Evolutionary conservation across 2,329 filamentous ascomycete genomes (phyloP).

Genomic region (Monosporascus ibericus): DNA sequence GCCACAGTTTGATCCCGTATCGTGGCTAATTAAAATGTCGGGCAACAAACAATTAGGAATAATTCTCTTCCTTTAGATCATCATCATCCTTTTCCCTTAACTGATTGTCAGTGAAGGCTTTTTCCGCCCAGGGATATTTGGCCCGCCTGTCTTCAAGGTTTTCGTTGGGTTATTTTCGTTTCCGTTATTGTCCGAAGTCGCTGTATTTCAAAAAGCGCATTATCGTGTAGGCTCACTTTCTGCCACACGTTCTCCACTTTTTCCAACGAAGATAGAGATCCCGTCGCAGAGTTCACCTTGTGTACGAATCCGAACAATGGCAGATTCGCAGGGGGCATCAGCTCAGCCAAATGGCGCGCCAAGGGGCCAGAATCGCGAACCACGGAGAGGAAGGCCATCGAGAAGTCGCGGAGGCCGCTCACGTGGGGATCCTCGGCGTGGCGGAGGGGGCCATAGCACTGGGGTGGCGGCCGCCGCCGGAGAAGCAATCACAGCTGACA

Average conservation of each 20-base stretch:
- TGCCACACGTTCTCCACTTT: background rate
- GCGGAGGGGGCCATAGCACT: conserved; percentile 2
- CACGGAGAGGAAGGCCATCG: conserved; percentile 13
- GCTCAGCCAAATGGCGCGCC: conserved; percentile 2
- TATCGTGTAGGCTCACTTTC: background rate
- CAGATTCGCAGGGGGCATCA: conserved; percentile 5
- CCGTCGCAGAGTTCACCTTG: background rate
- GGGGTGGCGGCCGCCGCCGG: background rate
- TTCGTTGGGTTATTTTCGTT: conserved; percentile 11
- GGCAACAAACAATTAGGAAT: too few species aligned
- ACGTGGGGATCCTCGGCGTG: conserved; percentile 4
- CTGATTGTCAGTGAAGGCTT: too few species aligned
- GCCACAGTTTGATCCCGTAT: background rate
- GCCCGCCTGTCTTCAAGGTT: background rate
- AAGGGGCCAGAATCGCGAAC: conserved; percentile 8
- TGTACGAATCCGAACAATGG: conserved; percentile 8
- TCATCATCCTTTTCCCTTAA: too few species aligned
- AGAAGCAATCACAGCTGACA: background rate
- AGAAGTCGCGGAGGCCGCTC: conserved; percentile 9
- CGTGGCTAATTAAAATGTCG: too few species aligned
- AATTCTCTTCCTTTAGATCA: too few species aligned
- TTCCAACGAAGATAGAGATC: background rate
- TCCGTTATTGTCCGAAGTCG: conserved; percentile 28
- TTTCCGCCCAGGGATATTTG: background rate
- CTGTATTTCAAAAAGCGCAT: conserved; percentile 45